Percentiles rank a stretch among this genome's conserved stretches.
phyloP scores from a whole-genome alignment of 306 rosid species.

The Cicer cuneatum region DNA sequence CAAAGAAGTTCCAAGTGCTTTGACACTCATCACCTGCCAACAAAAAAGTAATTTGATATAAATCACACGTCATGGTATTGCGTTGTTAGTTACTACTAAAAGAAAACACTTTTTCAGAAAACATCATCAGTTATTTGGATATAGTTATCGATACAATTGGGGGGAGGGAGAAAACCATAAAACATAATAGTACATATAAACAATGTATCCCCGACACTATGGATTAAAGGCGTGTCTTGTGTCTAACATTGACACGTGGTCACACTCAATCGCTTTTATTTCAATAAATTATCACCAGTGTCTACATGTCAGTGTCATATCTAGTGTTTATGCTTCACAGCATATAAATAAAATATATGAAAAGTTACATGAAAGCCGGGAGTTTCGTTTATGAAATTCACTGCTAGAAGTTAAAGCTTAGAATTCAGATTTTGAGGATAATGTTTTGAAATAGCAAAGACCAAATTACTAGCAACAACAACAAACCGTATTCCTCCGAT shows the following conservation, averaged over 20 bases:
- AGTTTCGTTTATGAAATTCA: not conserved
- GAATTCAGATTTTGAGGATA: conserved; percentile 7
- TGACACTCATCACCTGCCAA: conserved; percentile 91
- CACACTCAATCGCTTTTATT: too few relatives aligned
- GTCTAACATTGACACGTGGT: too few relatives aligned
- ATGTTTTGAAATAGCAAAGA: conserved; percentile 3
- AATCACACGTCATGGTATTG: conserved; percentile 15
- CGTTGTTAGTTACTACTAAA: conserved; percentile 20
- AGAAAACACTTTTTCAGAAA: conserved; percentile 30
- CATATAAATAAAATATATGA: conserved; percentile 3
- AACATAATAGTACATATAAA: not conserved
- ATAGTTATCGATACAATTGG: conserved; percentile 1
- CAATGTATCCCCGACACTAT: too few relatives aligned
- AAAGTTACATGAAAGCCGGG: conserved; percentile 22
- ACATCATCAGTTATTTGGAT: conserved; percentile 1
- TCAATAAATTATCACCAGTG: too few relatives aligned
- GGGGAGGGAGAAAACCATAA: not conserved
- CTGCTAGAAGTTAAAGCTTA: conserved; percentile 2
- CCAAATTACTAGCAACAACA: conserved; percentile 21
- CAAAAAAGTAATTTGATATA: conserved; percentile 30
- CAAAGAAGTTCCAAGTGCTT: conserved; percentile 90
- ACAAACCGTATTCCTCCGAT: conserved; percentile 1
- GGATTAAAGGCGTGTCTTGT: too few relatives aligned
- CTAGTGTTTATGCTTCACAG: too few relatives aligned
- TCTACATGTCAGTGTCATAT: too few relatives aligned